Conservation (phyloP, 164 flowering plant species). For the Saururus chinensis region DNA sequence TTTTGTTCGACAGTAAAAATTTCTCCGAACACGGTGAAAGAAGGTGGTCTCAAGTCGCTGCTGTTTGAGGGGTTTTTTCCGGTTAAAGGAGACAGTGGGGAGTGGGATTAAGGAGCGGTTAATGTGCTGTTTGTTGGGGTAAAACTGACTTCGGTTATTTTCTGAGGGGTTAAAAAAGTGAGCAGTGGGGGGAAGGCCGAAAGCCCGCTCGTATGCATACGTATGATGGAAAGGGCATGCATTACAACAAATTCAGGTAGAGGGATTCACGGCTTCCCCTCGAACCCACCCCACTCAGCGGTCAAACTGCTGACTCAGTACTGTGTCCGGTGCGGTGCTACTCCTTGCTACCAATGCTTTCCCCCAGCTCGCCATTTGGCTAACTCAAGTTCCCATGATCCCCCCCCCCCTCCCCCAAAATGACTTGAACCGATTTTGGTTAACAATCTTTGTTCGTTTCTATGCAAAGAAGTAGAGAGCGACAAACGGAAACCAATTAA, state of each 20-base stretch:
- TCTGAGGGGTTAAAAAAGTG: background rate
- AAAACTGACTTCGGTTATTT: conserved; percentile 5
- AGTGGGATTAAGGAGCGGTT: background rate
- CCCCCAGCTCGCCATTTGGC: background rate
- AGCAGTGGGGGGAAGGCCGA: too few species aligned
- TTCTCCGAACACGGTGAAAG: too few species aligned
- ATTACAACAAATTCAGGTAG: conserved; percentile 4
- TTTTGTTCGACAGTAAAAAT: too few species aligned
- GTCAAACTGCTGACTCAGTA: conserved; percentile 6
- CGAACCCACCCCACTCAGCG: background rate
- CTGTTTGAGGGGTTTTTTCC: too few species aligned
- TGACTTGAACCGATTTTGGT: too few species aligned
- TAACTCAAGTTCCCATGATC: background rate
- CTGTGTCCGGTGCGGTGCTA: background rate
- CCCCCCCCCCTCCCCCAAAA: too few species aligned
- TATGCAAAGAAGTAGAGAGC: too few species aligned
- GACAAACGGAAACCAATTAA: too few species aligned
- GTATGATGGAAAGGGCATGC: too few species aligned
- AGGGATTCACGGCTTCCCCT: conserved; percentile 1
- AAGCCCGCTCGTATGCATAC: too few species aligned
- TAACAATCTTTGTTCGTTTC: too few species aligned
- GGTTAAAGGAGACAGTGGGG: background rate
- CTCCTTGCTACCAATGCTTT: background rate
- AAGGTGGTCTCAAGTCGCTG: too few species aligned
- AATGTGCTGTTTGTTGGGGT: background rate